phyloP scores from a whole-genome alignment of 31 red algal species.

The Bonnemaisonia californica region DNA sequence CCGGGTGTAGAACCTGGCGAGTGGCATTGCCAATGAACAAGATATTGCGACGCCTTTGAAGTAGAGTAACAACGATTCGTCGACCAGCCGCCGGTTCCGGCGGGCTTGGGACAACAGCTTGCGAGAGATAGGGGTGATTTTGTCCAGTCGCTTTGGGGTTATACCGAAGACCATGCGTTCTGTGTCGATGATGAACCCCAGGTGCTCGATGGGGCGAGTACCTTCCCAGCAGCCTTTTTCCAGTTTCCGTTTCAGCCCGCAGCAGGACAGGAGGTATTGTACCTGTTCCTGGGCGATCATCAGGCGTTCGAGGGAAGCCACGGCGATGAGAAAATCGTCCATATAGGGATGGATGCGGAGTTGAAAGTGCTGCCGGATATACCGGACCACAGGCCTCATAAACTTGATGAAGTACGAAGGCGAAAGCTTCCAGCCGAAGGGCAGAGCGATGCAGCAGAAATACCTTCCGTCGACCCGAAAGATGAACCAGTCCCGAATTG shows the following conservation, averaged over 20 bases:
- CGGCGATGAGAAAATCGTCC: slow-evolving; percentile 38
- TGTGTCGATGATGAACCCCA: slow-evolving; percentile 30
- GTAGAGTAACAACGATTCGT: slow-evolving; percentile 9
- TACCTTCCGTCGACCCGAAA: slow-evolving; percentile 7
- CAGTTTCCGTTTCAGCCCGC: slow-evolving; percentile 13
- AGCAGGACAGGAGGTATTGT: slow-evolving; percentile 19
- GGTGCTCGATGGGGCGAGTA: slow-evolving; percentile 16
- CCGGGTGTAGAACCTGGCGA: slow-evolving; percentile 19
- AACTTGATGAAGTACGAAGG: slow-evolving; percentile 39
- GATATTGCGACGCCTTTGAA: slow-evolving; percentile 35
- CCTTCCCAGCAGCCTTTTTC: slow-evolving; percentile 20
- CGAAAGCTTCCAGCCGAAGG: slow-evolving; percentile 30
- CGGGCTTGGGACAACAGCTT: slow-evolving; percentile 19
- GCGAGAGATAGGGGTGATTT: background rate
- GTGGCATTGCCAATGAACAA: slow-evolving; percentile 26
- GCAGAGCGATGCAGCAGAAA: slow-evolving; percentile 36
- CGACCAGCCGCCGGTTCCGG: slow-evolving; percentile 29
- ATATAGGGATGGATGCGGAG: slow-evolving; percentile 36
- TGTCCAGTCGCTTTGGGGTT: slow-evolving; percentile 12
- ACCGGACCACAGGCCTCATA: slow-evolving; percentile 26
- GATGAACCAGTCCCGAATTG: slow-evolving; percentile 28
- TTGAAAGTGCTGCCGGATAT: background rate
- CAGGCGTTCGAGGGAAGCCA: background rate
- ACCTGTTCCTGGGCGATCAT: background rate
- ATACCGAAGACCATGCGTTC: slow-evolving; percentile 12